Conservation (phyloP, 306 rosid species). For the Rubus idaeus region DNA sequence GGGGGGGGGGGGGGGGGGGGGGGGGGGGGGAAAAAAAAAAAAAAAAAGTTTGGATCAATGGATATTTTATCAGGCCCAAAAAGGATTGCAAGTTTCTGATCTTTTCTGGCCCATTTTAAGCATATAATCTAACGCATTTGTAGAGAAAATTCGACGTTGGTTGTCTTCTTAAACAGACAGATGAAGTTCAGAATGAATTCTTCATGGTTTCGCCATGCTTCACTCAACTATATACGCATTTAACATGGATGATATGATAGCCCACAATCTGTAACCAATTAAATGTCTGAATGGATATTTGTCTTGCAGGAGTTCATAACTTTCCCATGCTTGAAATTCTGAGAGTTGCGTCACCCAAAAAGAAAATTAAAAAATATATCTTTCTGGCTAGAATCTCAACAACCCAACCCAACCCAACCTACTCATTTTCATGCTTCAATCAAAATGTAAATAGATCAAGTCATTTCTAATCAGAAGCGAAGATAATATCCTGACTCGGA, state of each 20-base stretch:
- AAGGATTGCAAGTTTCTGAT: too few species aligned
- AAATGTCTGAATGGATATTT: not conserved
- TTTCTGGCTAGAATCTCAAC: not conserved
- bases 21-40: too few species aligned
- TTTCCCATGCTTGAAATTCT: not conserved
- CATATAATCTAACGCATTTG: too few species aligned
- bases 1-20: too few species aligned
- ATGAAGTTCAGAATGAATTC: too few species aligned
- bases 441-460: not conserved
- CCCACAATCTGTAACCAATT: not conserved
- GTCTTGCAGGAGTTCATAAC: not conserved
- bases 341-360: not conserved
- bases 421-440: not conserved
- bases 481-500: not conserved
- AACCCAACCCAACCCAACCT: not conserved
- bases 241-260: not conserved
- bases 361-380: too few species aligned
- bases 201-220: too few species aligned
- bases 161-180: too few species aligned
- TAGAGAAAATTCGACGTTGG: too few species aligned
- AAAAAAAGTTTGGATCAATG: too few species aligned
- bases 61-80: too few species aligned
- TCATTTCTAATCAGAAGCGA: not conserved
- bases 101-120: too few species aligned
- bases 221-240: not conserved